A percentile compares a stretch with the other conserved stretches of the same genome.
Conservation (phyloP, 768 basidiomycete species). For the Termitomyces sp. region DNA sequence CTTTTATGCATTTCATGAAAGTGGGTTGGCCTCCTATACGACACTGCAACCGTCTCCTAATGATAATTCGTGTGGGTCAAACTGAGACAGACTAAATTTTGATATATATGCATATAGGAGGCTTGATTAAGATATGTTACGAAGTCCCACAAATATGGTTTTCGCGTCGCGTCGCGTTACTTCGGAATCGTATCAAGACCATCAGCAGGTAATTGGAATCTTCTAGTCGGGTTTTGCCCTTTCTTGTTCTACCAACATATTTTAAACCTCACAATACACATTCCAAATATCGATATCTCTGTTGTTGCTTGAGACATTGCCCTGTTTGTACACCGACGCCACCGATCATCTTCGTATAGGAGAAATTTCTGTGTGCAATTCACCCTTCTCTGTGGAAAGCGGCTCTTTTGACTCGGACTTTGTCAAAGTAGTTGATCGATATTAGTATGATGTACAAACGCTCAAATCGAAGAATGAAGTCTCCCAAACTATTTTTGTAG, state of each 20-base stretch:
- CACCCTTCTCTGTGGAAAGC: background rate
- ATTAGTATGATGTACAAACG: too few relatives aligned
- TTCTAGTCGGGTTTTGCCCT: background rate
- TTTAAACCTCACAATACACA: background rate
- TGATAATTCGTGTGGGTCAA: background rate
- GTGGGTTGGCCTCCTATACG: background rate
- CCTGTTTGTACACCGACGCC: background rate
- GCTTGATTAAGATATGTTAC: too few relatives aligned
- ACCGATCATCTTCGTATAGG: background rate
- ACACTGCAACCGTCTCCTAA: background rate
- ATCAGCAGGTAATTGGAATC: too few relatives aligned
- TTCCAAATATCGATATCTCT: background rate
- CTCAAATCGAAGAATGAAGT: too few relatives aligned
- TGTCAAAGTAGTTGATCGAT: too few relatives aligned
- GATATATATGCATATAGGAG: too few relatives aligned
- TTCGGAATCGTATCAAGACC: too few relatives aligned
- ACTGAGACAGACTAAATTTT: background rate
- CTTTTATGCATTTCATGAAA: background rate
- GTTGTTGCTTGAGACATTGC: background rate
- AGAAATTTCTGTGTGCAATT: background rate
- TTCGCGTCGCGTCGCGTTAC: too few relatives aligned
- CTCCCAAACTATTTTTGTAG: too few relatives aligned
- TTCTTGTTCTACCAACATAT: background rate
- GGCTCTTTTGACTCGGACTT: background rate
- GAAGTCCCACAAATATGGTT: too few relatives aligned